Evolutionary conservation across 129 eudicot species (phyloP).

Genomic region (Chrysanthemum seticuspe): DNA sequence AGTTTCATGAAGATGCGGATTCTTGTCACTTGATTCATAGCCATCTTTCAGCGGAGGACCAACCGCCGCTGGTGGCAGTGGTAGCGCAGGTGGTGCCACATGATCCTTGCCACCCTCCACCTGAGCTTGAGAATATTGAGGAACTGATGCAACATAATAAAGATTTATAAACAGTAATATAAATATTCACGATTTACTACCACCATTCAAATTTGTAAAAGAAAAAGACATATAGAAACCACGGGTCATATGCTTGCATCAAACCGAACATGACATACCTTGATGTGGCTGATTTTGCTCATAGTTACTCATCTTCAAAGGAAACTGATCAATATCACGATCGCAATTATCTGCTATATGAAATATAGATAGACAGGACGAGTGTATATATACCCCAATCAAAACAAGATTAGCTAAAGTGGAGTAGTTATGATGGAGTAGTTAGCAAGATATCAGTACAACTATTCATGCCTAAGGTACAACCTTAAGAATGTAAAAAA

Average conservation of each 20-base stretch:
- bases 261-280: constrained; percentile 9
- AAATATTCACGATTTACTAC: background rate
- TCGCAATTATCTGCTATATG: constrained; percentile 6
- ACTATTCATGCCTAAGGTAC: constrained; percentile 3
- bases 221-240: background rate
- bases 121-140: constrained; percentile 9
- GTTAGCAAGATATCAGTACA: constrained; percentile 8
- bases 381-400: constrained; percentile 6
- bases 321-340: constrained; percentile 8
- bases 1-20: constrained; percentile 26
- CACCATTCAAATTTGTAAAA: background rate
- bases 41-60: constrained; percentile 35
- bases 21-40: constrained; percentile 23
- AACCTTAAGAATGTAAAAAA: constrained; percentile 6
- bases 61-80: constrained; percentile 34
- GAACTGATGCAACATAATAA: constrained; percentile 22
- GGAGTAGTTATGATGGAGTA: constrained; percentile 39
- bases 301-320: constrained; percentile 34
- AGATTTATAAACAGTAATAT: background rate
- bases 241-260: background rate
- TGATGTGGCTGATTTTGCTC: constrained; percentile 34
- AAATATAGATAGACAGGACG: constrained; percentile 6
- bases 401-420: constrained; percentile 19
- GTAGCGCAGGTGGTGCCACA: constrained; percentile 21
- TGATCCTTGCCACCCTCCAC: constrained; percentile 34